A percentile compares a stretch with the other conserved stretches of the same genome.
Evolutionary conservation across 2,329 filamentous ascomycete species (phyloP).

Genomic region (Ascochyta clinopodiicola): DNA sequence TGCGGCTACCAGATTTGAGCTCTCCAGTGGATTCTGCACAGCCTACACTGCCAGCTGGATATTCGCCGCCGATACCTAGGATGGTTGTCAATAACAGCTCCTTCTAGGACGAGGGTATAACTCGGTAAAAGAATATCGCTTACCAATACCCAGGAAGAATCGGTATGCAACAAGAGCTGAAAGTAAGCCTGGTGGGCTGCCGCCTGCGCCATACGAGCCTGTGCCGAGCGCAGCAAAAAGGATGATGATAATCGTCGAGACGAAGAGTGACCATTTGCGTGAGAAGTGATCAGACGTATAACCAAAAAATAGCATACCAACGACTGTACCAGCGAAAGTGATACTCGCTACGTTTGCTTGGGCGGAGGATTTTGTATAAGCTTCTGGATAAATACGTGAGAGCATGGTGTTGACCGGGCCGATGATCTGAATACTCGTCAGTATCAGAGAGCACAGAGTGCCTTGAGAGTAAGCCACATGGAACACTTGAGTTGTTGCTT

Average conservation of each 20-base stretch:
- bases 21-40: conserved; percentile 85
- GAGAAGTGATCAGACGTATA: conserved; percentile 84
- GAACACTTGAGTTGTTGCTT: not conserved
- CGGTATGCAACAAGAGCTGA: conserved; percentile 81
- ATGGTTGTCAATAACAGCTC: not conserved
- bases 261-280: conserved; percentile 78
- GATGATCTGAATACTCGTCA: conserved; percentile 67
- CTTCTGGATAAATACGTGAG: conserved; percentile 67
- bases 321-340: conserved; percentile 83
- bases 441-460: conserved; percentile 4
- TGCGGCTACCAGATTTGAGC: conserved; percentile 79
- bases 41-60: conserved; percentile 82
- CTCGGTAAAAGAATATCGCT: not conserved
- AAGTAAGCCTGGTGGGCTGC: conserved; percentile 73
- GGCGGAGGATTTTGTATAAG: conserved; percentile 73
- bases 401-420: conserved; percentile 85
- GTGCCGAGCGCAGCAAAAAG: conserved; percentile 82
- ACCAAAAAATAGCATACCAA: conserved; percentile 82
- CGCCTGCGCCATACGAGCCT: conserved; percentile 76
- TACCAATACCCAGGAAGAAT: conserved; percentile 71
- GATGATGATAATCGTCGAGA: conserved; percentile 83
- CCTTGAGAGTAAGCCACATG: conserved; percentile 4
- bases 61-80: conserved; percentile 76
- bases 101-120: not conserved
- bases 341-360: conserved; percentile 80